Conservation (phyloP, 1,284 basidiomycete species). For the Leccinum subrobustum region DNA sequence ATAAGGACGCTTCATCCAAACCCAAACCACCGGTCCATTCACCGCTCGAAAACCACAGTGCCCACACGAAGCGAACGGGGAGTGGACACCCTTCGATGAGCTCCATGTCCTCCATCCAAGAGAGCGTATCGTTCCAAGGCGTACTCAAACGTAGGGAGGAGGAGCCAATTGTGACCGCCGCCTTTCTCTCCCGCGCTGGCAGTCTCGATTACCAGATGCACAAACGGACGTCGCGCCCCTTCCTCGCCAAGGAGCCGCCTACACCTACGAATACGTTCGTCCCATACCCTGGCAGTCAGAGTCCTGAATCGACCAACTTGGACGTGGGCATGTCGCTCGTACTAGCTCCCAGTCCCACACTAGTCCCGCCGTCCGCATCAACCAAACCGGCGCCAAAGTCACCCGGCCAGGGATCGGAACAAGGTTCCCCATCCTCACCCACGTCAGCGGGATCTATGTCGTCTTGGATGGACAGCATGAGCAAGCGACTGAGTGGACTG, state of each 20-base stretch:
- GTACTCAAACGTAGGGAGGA: background rate
- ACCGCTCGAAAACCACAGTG: slow-evolving; percentile 2
- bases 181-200: slow-evolving; percentile 16
- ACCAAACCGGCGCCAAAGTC: background rate
- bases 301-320: background rate
- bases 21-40: slow-evolving; percentile 2
- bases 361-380: background rate
- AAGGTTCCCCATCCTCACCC: slow-evolving; percentile 30
- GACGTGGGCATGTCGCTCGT: slow-evolving; percentile 13
- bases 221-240: slow-evolving; percentile 12
- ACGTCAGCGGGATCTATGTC: slow-evolving; percentile 16
- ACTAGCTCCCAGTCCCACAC: slow-evolving; percentile 8
- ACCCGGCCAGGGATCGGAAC: slow-evolving; percentile 1
- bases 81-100: slow-evolving; percentile 13
- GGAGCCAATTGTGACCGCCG: background rate
- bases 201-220: slow-evolving; percentile 20
- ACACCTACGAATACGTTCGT: background rate
- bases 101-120: slow-evolving; percentile 21
- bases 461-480: slow-evolving; percentile 53
- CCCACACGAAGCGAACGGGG: background rate
- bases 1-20: background rate
- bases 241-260: background rate
- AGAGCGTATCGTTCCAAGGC: background rate
- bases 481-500: slow-evolving; percentile 61
- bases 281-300: background rate